Percentiles rank a stretch among this genome's conserved stretches.
These are phyloP conservation scores for Sporothrix schenckii DNA, from an alignment of 2,329 filamentous ascomycete genomes.

Conservation along the genomic window DNA sequence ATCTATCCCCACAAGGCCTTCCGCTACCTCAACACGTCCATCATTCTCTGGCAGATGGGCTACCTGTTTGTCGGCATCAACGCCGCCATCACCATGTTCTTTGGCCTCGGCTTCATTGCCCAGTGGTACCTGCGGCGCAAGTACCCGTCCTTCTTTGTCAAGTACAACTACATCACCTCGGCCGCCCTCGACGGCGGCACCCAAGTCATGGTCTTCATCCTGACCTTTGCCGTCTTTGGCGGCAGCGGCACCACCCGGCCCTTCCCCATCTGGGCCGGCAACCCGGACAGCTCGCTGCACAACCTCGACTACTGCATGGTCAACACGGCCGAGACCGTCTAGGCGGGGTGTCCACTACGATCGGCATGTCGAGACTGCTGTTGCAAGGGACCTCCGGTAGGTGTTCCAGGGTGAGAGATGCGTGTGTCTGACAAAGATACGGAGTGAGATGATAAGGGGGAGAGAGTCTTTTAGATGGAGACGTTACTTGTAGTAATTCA, in stretches of 20 bases:
- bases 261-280: slow-evolving; percentile 40
- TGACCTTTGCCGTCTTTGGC: slow-evolving; percentile 51
- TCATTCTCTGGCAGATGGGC: slow-evolving; percentile 35
- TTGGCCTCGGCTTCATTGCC: slow-evolving; percentile 39
- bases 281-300: slow-evolving; percentile 29
- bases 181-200: slow-evolving; percentile 48
- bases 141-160: slow-evolving; percentile 45
- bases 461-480: too few species aligned
- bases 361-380: too few species aligned
- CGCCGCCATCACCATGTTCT: slow-evolving; percentile 40
- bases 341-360: neutral
- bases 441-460: too few species aligned
- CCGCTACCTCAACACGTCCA: slow-evolving; percentile 60
- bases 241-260: slow-evolving; percentile 45
- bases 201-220: slow-evolving; percentile 47
- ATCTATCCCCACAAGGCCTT: slow-evolving; percentile 56
- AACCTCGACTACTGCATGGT: slow-evolving; percentile 35
- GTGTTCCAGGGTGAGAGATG: too few species aligned
- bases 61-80: slow-evolving; percentile 47
- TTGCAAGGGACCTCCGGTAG: too few species aligned
- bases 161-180: slow-evolving; percentile 48
- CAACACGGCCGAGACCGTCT: slow-evolving; percentile 29
- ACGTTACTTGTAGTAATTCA: too few species aligned
- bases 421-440: too few species aligned
- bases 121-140: slow-evolving; percentile 46